A percentile compares a stretch with the other conserved stretches of the same genome.
Conservation (phyloP, 306 rosid genomes). For the Citrullus colocynthis region DNA sequence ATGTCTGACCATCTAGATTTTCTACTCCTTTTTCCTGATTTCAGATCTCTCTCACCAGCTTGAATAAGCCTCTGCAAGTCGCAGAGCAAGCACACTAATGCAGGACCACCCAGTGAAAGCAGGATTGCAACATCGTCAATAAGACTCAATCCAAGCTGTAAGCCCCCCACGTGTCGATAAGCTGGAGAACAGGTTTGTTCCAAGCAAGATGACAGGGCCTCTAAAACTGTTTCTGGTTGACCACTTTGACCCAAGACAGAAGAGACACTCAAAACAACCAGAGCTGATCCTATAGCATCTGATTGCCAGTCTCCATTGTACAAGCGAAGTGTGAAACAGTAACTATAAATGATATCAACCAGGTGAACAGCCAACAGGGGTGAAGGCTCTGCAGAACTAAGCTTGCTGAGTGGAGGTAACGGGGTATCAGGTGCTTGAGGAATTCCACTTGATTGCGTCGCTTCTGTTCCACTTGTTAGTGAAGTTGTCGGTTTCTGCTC, state of each 20-base stretch:
- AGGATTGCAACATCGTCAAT: conserved; percentile 43
- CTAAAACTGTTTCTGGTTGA: conserved; percentile 53
- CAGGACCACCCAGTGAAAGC: conserved; percentile 40
- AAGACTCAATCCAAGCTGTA: conserved; percentile 52
- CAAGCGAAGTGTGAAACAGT: conserved; percentile 71
- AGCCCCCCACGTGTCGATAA: conserved; percentile 56
- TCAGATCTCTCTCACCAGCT: conserved; percentile 47
- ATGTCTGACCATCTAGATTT: conserved; percentile 29
- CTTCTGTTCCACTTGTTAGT: conserved; percentile 15
- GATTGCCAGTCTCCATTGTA: conserved; percentile 86
- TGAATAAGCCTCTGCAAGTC: conserved; percentile 54
- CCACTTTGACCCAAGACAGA: conserved; percentile 60
- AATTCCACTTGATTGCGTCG: conserved; percentile 28
- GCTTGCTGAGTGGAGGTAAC: conserved; percentile 57
- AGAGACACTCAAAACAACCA: conserved; percentile 55
- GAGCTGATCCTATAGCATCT: conserved; percentile 52
- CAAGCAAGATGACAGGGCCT: conserved; percentile 60
- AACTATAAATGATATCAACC: conserved; percentile 62
- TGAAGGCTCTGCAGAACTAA: conserved; percentile 64
- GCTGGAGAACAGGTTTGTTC: conserved; percentile 71
- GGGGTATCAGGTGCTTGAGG: conserved; percentile 63
- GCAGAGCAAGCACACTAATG: conserved; percentile 48
- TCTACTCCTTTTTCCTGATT: conserved; percentile 30
- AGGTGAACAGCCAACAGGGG: conserved; percentile 65
- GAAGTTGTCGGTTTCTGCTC: conserved; percentile 17